Evolutionary conservation across 192 early-diverging fungal genomes (phyloP), one percentile per base, ranked within the genome.

Genomic region (Coemansia sp.): DNA sequence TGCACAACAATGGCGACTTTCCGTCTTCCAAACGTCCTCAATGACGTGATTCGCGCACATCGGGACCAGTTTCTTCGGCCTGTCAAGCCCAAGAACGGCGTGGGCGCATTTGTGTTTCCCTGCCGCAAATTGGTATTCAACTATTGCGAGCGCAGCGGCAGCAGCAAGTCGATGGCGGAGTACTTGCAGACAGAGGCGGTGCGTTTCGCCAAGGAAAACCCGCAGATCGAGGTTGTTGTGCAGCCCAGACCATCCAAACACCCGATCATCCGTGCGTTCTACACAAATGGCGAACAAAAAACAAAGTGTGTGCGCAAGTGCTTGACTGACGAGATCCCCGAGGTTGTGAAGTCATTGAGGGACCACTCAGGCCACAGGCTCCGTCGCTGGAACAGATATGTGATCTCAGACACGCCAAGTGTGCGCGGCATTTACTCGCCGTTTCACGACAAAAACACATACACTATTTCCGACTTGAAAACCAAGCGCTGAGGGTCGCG

Each of bases 401-500:
- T 89, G 19, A 79, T 89, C 37, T 91, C 89, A 4, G 84, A 86
- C 17, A 89, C 85, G 29, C 80, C 81, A 26, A 88, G 86, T 53
- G 86, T 91, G 13, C 82, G 89, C 41, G 89, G 88, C 38, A 89
- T 89, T 54, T 91, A 86, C 84, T 89, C 86, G 58, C 87, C 89
- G 26, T 91, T 91, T 80, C 84, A 89, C 48, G 69, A 82, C 35
- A 56, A 59, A 31, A 71, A 81, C 26, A 73, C 71, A n/a, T 83
- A 89, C 65, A 59, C 80, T 33, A 88, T 89, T 36, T 48, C 51
- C 5, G 72, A 68, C 46, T 32, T 48, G 32, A 68, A 74, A 47
- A 50, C 55, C 5, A 31, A 51, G n/a, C n/a, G n/a, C n/a, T n/a
- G n/a, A n/a, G n/a, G n/a, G n/a, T n/a, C n/a, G n/a, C n/a, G n/a